These are phyloP conservation scores for Brassica nigra DNA, from an alignment of 345 rosid species.

Conservation along the genomic window DNA sequence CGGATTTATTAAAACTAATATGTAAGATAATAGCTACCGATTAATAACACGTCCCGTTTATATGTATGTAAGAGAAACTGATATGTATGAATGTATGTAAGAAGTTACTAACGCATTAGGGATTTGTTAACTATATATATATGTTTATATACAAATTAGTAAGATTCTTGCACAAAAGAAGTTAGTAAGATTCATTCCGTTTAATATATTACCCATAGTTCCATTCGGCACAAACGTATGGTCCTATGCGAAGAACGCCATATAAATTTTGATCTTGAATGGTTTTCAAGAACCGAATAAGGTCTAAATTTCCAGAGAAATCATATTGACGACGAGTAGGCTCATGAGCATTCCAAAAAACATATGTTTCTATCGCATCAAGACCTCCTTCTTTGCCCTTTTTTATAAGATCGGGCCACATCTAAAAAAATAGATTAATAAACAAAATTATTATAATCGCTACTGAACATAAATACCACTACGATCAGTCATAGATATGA, in stretches of 20 bases:
- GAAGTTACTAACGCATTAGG: background rate
- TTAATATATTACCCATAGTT: background rate
- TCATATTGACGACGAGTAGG: conserved; percentile 52
- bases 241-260: background rate
- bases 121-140: background rate
- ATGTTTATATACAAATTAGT: background rate
- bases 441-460: background rate
- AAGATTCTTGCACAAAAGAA: background rate
- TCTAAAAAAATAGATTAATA: conserved; percentile 29
- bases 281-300: background rate
- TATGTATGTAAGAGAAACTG: background rate
- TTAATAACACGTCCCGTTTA: background rate
- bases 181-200: background rate
- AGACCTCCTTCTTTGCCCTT: conserved; percentile 60
- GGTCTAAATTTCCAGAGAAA: conserved; percentile 23
- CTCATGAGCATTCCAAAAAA: conserved; percentile 62
- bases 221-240: background rate
- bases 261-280: background rate
- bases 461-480: background rate
- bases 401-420: conserved; percentile 62
- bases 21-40: background rate
- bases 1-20: background rate
- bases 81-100: background rate
- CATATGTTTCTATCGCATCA: conserved; percentile 55
- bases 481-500: background rate